Percentiles rank a stretch among this genome's conserved stretches.
These are phyloP conservation scores for Hymenoscyphus occultus DNA, from an alignment of 2,329 filamentous ascomycete genomes.

Conservation along the genomic window DNA sequence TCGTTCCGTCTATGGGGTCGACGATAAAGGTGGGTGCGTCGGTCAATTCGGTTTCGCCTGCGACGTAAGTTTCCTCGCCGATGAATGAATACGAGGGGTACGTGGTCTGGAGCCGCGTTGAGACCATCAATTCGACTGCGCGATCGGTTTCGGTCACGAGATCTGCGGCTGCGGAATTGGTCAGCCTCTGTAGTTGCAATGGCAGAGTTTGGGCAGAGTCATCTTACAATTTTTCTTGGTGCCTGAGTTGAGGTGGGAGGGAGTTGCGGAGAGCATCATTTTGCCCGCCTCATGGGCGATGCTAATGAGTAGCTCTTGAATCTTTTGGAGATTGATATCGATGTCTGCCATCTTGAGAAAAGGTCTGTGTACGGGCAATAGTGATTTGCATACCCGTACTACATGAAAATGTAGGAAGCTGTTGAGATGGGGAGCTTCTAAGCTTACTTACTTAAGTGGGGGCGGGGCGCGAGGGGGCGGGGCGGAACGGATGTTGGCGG, in stretches of 20 bases:
- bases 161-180: slow-evolving; percentile 53
- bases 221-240: slow-evolving; percentile 60
- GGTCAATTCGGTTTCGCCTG: slow-evolving; percentile 59
- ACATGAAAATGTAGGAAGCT: no score
- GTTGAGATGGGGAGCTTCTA: no score
- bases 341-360: slow-evolving; percentile 50
- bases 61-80: slow-evolving; percentile 74
- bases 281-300: slow-evolving; percentile 62
- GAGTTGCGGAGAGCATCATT: slow-evolving; percentile 62
- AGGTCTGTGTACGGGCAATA: background rate
- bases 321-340: slow-evolving; percentile 58
- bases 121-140: slow-evolving; percentile 62
- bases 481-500: no score
- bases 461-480: no score
- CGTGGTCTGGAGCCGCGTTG: slow-evolving; percentile 46
- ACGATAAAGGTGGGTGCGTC: slow-evolving; percentile 72
- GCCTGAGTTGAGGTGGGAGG: slow-evolving; percentile 53
- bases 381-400: no score
- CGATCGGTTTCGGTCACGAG: slow-evolving; percentile 67
- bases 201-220: slow-evolving; percentile 5
- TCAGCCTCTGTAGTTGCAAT: slow-evolving; percentile 2
- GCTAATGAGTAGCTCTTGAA: slow-evolving; percentile 58
- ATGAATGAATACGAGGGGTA: slow-evolving; percentile 63
- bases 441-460: no score
- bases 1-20: slow-evolving; percentile 80